Evolutionary conservation across 2,329 filamentous ascomycete genomes (phyloP).

Genomic region (Orbilia brochopaga): DNA sequence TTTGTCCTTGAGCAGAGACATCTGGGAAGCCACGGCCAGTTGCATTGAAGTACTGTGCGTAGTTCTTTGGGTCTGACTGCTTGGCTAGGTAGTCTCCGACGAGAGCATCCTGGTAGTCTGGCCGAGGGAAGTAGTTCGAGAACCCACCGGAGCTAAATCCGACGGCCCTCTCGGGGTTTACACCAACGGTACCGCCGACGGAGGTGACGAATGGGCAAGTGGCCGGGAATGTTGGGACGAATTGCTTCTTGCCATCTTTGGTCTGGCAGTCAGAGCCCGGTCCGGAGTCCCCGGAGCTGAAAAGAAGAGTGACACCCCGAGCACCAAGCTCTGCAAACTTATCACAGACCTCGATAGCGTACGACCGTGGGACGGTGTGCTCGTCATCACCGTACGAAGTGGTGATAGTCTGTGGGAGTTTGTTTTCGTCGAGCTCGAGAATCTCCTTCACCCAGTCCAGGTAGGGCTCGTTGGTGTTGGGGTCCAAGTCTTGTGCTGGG

Average conservation of each 20-base stretch:
- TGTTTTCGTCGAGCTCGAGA: conserved; percentile 60
- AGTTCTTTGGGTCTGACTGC: conserved; percentile 54
- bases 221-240: conserved; percentile 69
- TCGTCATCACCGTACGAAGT: conserved; percentile 73
- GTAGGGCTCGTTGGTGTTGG: conserved; percentile 72
- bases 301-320: conserved; percentile 70
- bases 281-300: conserved; percentile 67
- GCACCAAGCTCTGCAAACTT: conserved; percentile 71
- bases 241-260: conserved; percentile 65
- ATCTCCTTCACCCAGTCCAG: conserved; percentile 68
- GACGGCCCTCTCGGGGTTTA: conserved; percentile 62
- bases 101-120: conserved; percentile 61
- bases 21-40: conserved; percentile 65
- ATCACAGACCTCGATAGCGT: conserved; percentile 68
- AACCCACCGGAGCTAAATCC: conserved; percentile 62
- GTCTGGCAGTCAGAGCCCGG: conserved; percentile 65
- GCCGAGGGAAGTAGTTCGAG: conserved; percentile 62
- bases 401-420: conserved; percentile 68
- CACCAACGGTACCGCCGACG: conserved; percentile 67
- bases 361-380: conserved; percentile 68
- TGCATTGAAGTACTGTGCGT: conserved; percentile 62
- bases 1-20: conserved; percentile 66
- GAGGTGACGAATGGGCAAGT: conserved; percentile 72
- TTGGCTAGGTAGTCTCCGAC: conserved; percentile 61
- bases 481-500: conserved; percentile 60